Evolutionary conservation across 768 basidiomycete genomes (phyloP).

Genomic region (Rubroboletus pulcherrimus): DNA sequence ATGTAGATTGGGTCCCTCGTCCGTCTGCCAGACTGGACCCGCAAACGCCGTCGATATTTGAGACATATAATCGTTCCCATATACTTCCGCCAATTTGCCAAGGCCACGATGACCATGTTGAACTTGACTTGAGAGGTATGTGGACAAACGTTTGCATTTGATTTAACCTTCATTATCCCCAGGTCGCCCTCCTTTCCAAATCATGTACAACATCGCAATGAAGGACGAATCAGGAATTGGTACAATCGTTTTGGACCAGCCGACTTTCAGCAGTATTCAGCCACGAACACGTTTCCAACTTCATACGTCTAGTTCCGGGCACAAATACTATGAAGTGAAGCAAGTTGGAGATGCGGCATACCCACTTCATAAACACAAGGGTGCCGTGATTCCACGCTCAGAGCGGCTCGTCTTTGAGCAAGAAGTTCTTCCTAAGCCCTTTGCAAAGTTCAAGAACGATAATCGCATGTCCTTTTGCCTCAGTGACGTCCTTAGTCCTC

Average conservation of each 20-base stretch:
- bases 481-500: slow-evolving; percentile 58
- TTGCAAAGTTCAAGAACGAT: slow-evolving; percentile 69
- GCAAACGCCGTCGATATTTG: slow-evolving; percentile 52
- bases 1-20: slow-evolving; percentile 74
- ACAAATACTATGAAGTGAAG: slow-evolving; percentile 87
- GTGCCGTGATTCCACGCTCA: slow-evolving; percentile 60
- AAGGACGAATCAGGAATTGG: slow-evolving; percentile 65
- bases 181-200: slow-evolving; percentile 93
- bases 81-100: slow-evolving; percentile 79
- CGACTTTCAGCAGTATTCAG: slow-evolving; percentile 82
- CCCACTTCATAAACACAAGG: slow-evolving; percentile 65
- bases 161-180: not conserved
- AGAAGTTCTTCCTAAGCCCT: slow-evolving; percentile 76
- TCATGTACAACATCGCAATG: slow-evolving; percentile 82
- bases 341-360: slow-evolving; percentile 86
- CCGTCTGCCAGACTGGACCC: slow-evolving; percentile 70
- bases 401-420: slow-evolving; percentile 80
- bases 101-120: slow-evolving; percentile 75
- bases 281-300: slow-evolving; percentile 76
- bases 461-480: slow-evolving; percentile 72
- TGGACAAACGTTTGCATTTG: not conserved
- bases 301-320: slow-evolving; percentile 70
- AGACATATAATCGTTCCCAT: slow-evolving; percentile 67
- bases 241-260: slow-evolving; percentile 68
- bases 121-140: slow-evolving; percentile 75